Evolutionary conservation across 495 filamentous ascomycete genomes (phyloP).

Genomic region (Arthonia radiata): DNA sequence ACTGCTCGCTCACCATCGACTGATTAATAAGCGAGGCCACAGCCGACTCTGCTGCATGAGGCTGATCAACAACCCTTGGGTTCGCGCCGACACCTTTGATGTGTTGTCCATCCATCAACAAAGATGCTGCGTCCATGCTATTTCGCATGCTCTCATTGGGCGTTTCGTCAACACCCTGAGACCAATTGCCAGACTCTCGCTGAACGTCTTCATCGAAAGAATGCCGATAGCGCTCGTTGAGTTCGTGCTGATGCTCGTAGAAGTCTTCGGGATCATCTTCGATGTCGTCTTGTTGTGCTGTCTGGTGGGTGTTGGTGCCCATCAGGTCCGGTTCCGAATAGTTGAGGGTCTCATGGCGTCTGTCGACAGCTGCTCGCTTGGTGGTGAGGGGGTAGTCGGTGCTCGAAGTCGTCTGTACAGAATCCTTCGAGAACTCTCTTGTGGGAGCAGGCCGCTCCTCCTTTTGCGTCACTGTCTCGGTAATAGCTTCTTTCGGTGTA

Average conservation of each 20-base stretch:
- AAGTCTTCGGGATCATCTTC: conserved; percentile 20
- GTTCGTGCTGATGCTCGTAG: conserved; percentile 26
- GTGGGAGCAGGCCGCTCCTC: too few species aligned
- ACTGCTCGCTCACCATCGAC: conserved; percentile 25
- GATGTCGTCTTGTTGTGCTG: conserved; percentile 6
- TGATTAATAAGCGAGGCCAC: conserved; percentile 71
- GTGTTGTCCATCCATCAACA: conserved; percentile 38
- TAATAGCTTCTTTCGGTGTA: too few species aligned
- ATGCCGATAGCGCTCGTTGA: conserved; percentile 26
- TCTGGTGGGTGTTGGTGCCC: conserved; percentile 9
- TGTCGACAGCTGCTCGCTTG: too few species aligned
- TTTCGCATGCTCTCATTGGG: conserved; percentile 39
- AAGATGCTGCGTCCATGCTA: conserved; percentile 31
- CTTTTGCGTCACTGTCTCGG: too few species aligned
- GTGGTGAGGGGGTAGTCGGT: conserved; percentile 25
- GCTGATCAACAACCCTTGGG: conserved; percentile 45
- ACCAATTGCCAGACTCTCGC: conserved; percentile 18
- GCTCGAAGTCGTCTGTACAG: conserved; percentile 27
- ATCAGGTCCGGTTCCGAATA: too few species aligned
- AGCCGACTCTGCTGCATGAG: conserved; percentile 54
- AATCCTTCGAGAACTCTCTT: conserved; percentile 25
- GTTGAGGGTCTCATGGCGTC: conserved; percentile 19
- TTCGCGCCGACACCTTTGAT: conserved; percentile 45
- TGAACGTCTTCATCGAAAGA: conserved; percentile 22
- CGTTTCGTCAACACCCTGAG: conserved; percentile 20